Percentiles rank a stretch among this genome's conserved stretches.
Evolutionary conservation across 495 filamentous ascomycete species (phyloP).

Genomic region (Daldinia concentrica): DNA sequence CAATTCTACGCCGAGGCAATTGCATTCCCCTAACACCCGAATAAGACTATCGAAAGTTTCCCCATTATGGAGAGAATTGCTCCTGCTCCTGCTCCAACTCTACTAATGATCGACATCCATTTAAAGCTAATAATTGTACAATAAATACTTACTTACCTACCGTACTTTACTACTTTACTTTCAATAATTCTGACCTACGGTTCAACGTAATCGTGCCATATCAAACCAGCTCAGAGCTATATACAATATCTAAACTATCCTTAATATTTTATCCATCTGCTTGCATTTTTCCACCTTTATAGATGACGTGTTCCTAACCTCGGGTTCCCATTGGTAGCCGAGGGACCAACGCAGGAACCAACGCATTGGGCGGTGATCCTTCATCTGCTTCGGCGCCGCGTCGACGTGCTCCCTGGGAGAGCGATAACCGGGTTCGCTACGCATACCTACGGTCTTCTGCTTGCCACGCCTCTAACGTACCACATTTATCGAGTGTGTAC

Average conservation of each 20-base stretch:
- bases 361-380: slow-evolving; percentile 34
- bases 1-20: slow-evolving; percentile 39
- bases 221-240: slow-evolving; percentile 17
- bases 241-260: background rate
- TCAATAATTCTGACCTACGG: background rate
- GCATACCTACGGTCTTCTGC: slow-evolving; percentile 20
- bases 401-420: slow-evolving; percentile 25
- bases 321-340: slow-evolving; percentile 36
- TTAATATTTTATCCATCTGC: slow-evolving; percentile 12
- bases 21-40: slow-evolving; percentile 27
- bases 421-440: slow-evolving; percentile 19
- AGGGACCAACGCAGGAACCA: slow-evolving; percentile 34
- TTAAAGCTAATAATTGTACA: slow-evolving; percentile 18
- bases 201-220: slow-evolving; percentile 10
- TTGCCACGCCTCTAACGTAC: slow-evolving; percentile 31
- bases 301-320: slow-evolving; percentile 41
- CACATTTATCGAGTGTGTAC: slow-evolving; percentile 12
- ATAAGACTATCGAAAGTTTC: slow-evolving; percentile 19
- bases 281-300: slow-evolving; percentile 21
- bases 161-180: background rate
- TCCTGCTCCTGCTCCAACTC: slow-evolving; percentile 9
- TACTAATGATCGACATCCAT: background rate
- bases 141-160: slow-evolving; percentile 4
- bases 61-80: slow-evolving; percentile 9
- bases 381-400: slow-evolving; percentile 15